Conservation (phyloP, 208 protist genomes). For the Trypanosoma avium region DNA sequence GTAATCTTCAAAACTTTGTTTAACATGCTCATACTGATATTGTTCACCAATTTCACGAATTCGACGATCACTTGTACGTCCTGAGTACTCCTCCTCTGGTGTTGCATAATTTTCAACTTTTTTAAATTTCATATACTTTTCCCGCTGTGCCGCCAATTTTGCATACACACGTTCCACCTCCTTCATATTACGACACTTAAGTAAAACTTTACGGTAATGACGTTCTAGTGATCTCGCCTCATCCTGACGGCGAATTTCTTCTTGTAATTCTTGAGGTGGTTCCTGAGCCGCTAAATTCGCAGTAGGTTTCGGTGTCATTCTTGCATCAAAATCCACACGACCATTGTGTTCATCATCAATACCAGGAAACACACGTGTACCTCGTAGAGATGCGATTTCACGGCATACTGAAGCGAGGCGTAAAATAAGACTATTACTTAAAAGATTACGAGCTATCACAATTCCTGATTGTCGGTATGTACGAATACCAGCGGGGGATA, state of each 20-base stretch:
- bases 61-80: slow-evolving; percentile 38
- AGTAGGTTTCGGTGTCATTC: slow-evolving; percentile 25
- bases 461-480: slow-evolving; percentile 65
- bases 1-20: slow-evolving; percentile 58
- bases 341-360: slow-evolving; percentile 54
- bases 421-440: slow-evolving; percentile 14
- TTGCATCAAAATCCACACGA: slow-evolving; percentile 28
- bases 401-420: slow-evolving; percentile 39
- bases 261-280: slow-evolving; percentile 31
- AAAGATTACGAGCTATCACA: slow-evolving; percentile 47
- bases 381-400: slow-evolving; percentile 31
- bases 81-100: slow-evolving; percentile 47
- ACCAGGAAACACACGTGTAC: slow-evolving; percentile 53
- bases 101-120: slow-evolving; percentile 31
- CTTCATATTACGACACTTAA: slow-evolving; percentile 47
- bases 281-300: slow-evolving; percentile 18
- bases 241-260: slow-evolving; percentile 25
- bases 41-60: slow-evolving; percentile 40
- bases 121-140: slow-evolving; percentile 49
- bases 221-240: slow-evolving; percentile 32
- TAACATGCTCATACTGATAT: slow-evolving; percentile 51
- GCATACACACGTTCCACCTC: slow-evolving; percentile 64
- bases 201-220: slow-evolving; percentile 32
- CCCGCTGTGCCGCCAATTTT: slow-evolving; percentile 38
- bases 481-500: slow-evolving; percentile 46